Evolutionary conservation across 345 rosid species (phyloP).

Genomic region (Erysimum cheiranthoides): DNA sequence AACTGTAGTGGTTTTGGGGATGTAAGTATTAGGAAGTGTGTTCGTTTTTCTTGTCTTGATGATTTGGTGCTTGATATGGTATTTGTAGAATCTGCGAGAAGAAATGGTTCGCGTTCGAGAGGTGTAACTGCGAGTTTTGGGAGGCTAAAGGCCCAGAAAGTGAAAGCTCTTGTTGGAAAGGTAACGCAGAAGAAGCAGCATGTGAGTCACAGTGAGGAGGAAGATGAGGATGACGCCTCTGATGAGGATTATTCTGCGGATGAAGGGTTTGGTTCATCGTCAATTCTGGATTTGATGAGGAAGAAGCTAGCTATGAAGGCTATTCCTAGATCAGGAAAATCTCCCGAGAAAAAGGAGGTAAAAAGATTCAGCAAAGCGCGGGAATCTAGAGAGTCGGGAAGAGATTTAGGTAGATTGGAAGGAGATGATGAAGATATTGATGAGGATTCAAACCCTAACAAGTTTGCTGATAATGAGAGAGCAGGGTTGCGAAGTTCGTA

Average conservation of each 20-base stretch:
- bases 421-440: constrained; percentile 18
- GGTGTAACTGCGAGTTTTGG: constrained; percentile 52
- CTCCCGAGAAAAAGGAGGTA: constrained; percentile 29
- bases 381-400: constrained; percentile 29
- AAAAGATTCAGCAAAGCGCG: constrained; percentile 15
- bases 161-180: constrained; percentile 61
- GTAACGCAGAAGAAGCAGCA: constrained; percentile 50
- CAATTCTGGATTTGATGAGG: constrained; percentile 42
- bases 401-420: constrained; percentile 15
- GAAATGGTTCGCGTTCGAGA: constrained; percentile 43
- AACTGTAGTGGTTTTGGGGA: not conserved
- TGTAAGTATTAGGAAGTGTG: not conserved
- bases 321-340: constrained; percentile 35
- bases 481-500: constrained; percentile 43
- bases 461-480: constrained; percentile 26
- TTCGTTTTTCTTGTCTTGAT: constrained; percentile 2
- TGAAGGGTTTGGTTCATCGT: constrained; percentile 43
- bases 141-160: constrained; percentile 66
- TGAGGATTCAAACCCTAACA: constrained; percentile 18
- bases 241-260: constrained; percentile 15
- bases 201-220: constrained; percentile 25
- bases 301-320: constrained; percentile 43
- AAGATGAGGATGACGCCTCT: constrained; percentile 33
- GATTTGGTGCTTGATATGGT: constrained; percentile 5
- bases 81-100: constrained; percentile 39